A percentile compares a stretch with the other conserved stretches of the same genome.
These are phyloP conservation scores for Whalleya microplaca DNA, from an alignment of 2,329 filamentous ascomycete species.

Conservation along the genomic window DNA sequence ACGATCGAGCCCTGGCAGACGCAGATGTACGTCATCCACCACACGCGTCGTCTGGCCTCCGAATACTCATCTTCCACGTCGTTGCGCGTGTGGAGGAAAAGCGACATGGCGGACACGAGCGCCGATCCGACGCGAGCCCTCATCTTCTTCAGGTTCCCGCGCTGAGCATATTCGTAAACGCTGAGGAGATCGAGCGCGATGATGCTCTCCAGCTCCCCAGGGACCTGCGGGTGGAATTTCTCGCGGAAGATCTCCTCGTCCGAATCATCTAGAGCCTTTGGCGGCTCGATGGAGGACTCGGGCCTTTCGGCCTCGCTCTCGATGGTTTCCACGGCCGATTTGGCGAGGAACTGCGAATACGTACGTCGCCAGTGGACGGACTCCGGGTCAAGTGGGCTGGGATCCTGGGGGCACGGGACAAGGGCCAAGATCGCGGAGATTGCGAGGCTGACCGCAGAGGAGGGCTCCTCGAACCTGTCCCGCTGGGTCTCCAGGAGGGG, in stretches of 20 bases:
- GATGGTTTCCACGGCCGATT: slow-evolving; percentile 51
- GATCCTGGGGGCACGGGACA: slow-evolving; percentile 48
- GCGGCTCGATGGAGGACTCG: slow-evolving; percentile 49
- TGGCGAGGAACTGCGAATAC: slow-evolving; percentile 53
- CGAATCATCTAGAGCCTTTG: slow-evolving; percentile 47
- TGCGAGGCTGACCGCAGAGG: slow-evolving; percentile 49
- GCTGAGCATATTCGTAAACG: slow-evolving; percentile 57
- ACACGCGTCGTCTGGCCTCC: slow-evolving; percentile 51
- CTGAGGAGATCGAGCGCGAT: slow-evolving; percentile 52
- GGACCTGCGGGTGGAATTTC: slow-evolving; percentile 49
- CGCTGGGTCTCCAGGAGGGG: slow-evolving; percentile 42
- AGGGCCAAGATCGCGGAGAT: slow-evolving; percentile 53
- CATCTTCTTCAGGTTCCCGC: slow-evolving; percentile 58
- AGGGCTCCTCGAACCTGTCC: slow-evolving; percentile 43
- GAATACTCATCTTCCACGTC: slow-evolving; percentile 44
- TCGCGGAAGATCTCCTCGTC: slow-evolving; percentile 37
- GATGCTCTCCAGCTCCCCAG: slow-evolving; percentile 51
- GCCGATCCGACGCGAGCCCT: slow-evolving; percentile 51
- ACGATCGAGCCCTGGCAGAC: slow-evolving; percentile 56
- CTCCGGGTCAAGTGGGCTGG: slow-evolving; percentile 40
- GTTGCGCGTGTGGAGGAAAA: slow-evolving; percentile 46
- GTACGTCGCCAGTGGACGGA: slow-evolving; percentile 49
- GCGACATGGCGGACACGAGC: slow-evolving; percentile 49
- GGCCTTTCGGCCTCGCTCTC: slow-evolving; percentile 52
- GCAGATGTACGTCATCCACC: slow-evolving; percentile 60